phyloP scores from a whole-genome alignment of 345 rosid species.

The Eucalyptus melliodora region DNA sequence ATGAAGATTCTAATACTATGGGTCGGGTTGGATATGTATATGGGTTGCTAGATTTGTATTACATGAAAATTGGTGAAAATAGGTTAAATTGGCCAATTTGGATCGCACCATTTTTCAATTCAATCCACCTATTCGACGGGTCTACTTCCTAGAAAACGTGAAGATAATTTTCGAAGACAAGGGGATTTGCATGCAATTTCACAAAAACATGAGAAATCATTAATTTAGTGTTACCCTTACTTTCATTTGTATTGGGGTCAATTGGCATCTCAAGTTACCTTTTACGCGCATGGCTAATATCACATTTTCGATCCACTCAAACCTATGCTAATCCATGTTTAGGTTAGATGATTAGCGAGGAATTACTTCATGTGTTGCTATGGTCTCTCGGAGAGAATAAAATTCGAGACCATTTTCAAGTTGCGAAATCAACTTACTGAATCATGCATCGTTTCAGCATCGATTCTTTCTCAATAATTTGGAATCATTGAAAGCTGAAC shows the following conservation, averaged over 20 bases:
- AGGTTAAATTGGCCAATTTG: no score
- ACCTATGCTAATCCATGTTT: not conserved
- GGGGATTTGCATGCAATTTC: not conserved
- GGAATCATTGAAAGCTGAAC: not conserved
- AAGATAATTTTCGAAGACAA: not conserved
- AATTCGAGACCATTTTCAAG: not conserved
- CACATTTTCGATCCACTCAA: not conserved
- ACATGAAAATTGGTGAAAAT: not conserved
- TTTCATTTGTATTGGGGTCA: not conserved
- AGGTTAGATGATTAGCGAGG: not conserved
- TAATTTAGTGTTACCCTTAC: not conserved
- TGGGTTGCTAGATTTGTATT: not conserved
- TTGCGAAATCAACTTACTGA: not conserved
- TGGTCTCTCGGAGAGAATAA: not conserved
- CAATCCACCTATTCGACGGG: not conserved
- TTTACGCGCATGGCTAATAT: not conserved
- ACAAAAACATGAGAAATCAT: not conserved
- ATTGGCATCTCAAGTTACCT: not conserved
- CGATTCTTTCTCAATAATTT: not conserved
- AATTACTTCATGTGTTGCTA: not conserved
- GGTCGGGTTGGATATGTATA: not conserved
- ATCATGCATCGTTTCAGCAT: not conserved
- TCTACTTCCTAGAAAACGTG: not conserved
- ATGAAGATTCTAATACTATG: not conserved
- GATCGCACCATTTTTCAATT: no score